phyloP scores from a whole-genome alignment of 148 eudicot species.

The Vaccinium myrtillus region DNA sequence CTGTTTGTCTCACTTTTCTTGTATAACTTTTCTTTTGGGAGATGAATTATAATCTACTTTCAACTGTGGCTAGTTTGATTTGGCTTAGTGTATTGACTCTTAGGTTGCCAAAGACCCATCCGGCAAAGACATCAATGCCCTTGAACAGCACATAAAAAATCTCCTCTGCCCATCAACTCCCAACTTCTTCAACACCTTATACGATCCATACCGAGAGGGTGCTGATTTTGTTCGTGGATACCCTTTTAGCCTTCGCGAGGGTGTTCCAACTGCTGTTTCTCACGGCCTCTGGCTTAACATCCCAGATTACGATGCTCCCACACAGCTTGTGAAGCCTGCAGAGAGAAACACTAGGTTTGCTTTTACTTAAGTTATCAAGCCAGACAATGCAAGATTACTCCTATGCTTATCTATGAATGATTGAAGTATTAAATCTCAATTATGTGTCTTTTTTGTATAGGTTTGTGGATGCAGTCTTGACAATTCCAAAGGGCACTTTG shows the following conservation, averaged over 20 bases:
- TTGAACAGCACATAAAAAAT: constrained; percentile 60
- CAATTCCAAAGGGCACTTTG: constrained; percentile 60
- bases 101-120: constrained; percentile 68
- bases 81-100: neutral
- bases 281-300: constrained; percentile 73
- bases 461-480: constrained; percentile 62
- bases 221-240: constrained; percentile 77
- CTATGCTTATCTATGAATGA: neutral
- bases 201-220: constrained; percentile 60
- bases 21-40: too few relatives aligned
- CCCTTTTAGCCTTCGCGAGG: constrained; percentile 60
- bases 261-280: constrained; percentile 63
- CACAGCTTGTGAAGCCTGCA: constrained; percentile 68
- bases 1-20: too few relatives aligned
- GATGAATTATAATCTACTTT: neutral
- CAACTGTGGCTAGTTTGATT: neutral
- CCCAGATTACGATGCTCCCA: constrained; percentile 72
- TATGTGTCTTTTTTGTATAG: constrained; percentile 20
- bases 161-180: constrained; percentile 63
- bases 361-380: neutral
- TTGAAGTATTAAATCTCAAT: too few relatives aligned
- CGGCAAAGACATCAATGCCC: constrained; percentile 61
- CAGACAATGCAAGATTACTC: neutral
- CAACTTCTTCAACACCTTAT: constrained; percentile 59
- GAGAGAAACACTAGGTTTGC: constrained; percentile 60